Evolutionary conservation across 345 rosid genomes (phyloP).

Genomic region (Dipteronia sinensis): DNA sequence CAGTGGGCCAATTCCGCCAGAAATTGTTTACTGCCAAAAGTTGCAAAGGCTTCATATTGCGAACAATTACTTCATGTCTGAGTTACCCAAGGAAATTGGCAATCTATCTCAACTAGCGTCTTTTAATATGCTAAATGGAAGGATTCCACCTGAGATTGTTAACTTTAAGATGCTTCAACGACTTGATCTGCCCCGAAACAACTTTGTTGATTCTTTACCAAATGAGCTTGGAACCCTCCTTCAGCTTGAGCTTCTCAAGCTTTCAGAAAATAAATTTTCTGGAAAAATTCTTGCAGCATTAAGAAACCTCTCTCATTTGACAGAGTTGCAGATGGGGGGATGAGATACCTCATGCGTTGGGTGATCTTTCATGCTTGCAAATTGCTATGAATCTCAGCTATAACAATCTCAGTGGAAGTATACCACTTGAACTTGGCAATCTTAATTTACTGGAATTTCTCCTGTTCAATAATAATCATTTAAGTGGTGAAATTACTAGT

Average conservation of each 20-base stretch:
- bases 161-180: constrained; percentile 85
- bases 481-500: constrained; percentile 72
- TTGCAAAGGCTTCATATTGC: constrained; percentile 82
- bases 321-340: too few relatives aligned
- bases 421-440: constrained; percentile 79
- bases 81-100: constrained; percentile 74
- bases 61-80: constrained; percentile 58
- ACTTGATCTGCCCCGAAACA: constrained; percentile 76
- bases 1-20: constrained; percentile 70
- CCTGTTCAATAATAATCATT: constrained; percentile 71
- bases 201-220: constrained; percentile 64
- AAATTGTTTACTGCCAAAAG: constrained; percentile 62
- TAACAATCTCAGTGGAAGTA: constrained; percentile 61
- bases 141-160: constrained; percentile 65
- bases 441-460: constrained; percentile 66
- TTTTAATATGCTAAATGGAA: constrained; percentile 64
- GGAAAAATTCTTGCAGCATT: constrained; percentile 65
- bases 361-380: constrained; percentile 80
- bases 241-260: constrained; percentile 81
- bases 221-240: constrained; percentile 65
- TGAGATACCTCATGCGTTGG: constrained; percentile 68
- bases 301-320: constrained; percentile 72
- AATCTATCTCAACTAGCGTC: constrained; percentile 79
- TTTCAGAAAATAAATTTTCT: constrained; percentile 79
- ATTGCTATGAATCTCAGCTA: constrained; percentile 93